Conservation (phyloP, 2,329 filamentous ascomycete genomes). For the Pseudogymnoascus sp. region DNA sequence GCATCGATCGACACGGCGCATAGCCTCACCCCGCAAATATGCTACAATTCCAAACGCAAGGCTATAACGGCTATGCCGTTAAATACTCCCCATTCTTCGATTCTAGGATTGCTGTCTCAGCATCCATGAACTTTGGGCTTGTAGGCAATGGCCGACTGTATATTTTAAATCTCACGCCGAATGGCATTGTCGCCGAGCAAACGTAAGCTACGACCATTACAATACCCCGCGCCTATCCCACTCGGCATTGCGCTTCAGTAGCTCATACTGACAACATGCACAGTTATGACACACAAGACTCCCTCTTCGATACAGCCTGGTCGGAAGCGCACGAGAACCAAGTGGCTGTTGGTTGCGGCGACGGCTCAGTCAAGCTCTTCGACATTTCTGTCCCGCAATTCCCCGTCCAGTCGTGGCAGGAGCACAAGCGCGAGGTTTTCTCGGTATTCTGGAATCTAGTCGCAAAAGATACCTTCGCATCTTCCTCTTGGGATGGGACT, state of each 20-base stretch:
- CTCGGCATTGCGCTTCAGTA: background rate
- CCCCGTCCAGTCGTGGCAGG: constrained; percentile 84
- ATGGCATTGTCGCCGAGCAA: constrained; percentile 78
- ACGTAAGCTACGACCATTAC: constrained; percentile 40
- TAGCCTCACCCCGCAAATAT: constrained; percentile 39
- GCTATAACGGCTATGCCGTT: constrained; percentile 92
- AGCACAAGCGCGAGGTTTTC: constrained; percentile 90
- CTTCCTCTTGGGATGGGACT: constrained; percentile 91
- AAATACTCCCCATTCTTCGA: constrained; percentile 99
- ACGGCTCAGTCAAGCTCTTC: constrained; percentile 91
- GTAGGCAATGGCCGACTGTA: constrained; percentile 92
- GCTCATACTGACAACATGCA: background rate
- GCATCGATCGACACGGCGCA: background rate
- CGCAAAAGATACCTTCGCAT: constrained; percentile 82
- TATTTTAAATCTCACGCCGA: constrained; percentile 70
- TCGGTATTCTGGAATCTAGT: constrained; percentile 88
- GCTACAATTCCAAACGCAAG: constrained; percentile 89
- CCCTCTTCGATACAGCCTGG: constrained; percentile 90
- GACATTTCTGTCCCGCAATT: constrained; percentile 74
- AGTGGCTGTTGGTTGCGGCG: constrained; percentile 77
- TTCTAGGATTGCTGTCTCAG: constrained; percentile 80
- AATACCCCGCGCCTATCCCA: background rate
- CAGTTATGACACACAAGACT: constrained; percentile 94
- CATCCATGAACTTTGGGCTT: constrained; percentile 91
- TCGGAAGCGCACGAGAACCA: constrained; percentile 96